Evolutionary conservation across 768 basidiomycete species (phyloP), one percentile per base, ranked within the genome.

Genomic region (Lactarius deliciosus): DNA sequence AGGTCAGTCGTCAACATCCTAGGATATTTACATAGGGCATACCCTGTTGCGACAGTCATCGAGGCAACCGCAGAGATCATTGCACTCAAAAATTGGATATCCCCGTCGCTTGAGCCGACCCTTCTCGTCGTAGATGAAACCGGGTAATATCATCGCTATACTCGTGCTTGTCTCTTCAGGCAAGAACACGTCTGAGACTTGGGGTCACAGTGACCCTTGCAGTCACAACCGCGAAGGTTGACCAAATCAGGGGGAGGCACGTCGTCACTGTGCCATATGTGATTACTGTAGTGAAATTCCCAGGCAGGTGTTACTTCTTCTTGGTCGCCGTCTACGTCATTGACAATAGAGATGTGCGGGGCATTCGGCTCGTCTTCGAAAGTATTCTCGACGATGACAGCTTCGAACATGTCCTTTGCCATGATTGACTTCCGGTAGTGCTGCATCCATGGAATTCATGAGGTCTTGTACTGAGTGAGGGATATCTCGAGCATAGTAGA

Each of bases 281-380:
- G 77, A 74, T 96, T 95, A 13, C 90, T 87, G 74, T 96, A 96
- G 67, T 88, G 80, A 72, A 95, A 97, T 72, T 96, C 94, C 85
- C 90, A 93, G 30, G 83, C 84, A 0, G 94, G 94, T 25, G 87
- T 84, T 11, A 85, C 80, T 67, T 90, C 80, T 67, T 90, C 88
- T 57, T 55, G 40, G 25, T 63, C 69, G 10, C 80, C 74, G 67
- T 92, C 91, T 28, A 92, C 78, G 0, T 82, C 75, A 71, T 95
- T 94, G 60, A 85, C 74, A 30, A 96, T 82, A 18, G 76, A 76
- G 71, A 96, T 90, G 6, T 77, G 77, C 0, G 91, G 92, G 2
- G 90, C 88, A 55, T 83, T 73, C 0, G 85, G 87, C 67, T 94
- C 92, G 70, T 89, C 87, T 6, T 80, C 77, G 25, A 80, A 80